These are phyloP conservation scores for Silene vulgaris DNA, from an alignment of 179 eudicot species.

Conservation along the genomic window DNA sequence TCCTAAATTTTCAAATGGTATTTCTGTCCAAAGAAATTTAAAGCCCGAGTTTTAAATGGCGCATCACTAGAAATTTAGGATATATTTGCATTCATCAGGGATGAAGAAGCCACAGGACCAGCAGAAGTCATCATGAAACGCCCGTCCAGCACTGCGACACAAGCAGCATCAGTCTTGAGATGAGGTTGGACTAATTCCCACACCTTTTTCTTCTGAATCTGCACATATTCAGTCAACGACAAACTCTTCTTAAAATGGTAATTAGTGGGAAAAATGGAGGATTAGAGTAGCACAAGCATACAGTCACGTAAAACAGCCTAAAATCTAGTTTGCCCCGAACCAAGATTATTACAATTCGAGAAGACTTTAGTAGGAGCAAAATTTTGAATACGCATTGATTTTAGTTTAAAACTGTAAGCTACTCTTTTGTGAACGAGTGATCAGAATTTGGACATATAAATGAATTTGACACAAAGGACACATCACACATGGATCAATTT, in stretches of 20 bases:
- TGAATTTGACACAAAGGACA: background rate
- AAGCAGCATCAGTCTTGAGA: constrained; percentile 63
- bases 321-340: background rate
- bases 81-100: constrained; percentile 69
- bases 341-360: background rate
- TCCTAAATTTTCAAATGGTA: background rate
- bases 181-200: constrained; percentile 95
- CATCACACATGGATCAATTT: background rate
- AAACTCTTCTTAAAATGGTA: background rate
- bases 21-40: background rate
- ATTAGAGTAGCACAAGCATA: background rate
- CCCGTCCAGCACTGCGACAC: constrained; percentile 54
- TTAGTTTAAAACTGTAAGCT: background rate
- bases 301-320: background rate
- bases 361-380: background rate
- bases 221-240: constrained; percentile 18
- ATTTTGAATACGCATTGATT: background rate
- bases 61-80: constrained; percentile 32
- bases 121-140: constrained; percentile 64
- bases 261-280: background rate
- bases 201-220: constrained; percentile 91
- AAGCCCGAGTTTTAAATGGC: background rate
- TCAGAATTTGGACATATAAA: background rate
- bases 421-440: background rate
- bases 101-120: constrained; percentile 57